These are phyloP conservation scores for Microsporum audouinii DNA, from an alignment of 2,329 filamentous ascomycete genomes.

Conservation along the genomic window DNA sequence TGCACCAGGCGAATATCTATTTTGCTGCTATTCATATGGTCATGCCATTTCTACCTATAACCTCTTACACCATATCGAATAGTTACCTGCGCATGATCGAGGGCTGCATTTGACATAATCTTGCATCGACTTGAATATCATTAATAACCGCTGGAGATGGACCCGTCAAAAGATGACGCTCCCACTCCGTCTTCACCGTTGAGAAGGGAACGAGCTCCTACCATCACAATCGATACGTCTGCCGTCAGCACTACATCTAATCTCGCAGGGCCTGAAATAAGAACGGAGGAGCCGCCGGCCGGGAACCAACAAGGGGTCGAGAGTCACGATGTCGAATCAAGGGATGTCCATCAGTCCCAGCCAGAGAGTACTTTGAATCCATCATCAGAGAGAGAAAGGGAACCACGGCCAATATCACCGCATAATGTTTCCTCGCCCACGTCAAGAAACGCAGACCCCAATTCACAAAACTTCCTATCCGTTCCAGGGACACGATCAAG, in stretches of 20 bases:
- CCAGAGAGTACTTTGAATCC: neutral
- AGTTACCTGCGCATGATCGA: neutral
- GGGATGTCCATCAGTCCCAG: neutral
- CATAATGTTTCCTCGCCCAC: constrained; percentile 57
- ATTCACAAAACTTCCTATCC: constrained; percentile 46
- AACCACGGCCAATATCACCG: constrained; percentile 48
- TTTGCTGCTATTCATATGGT: neutral
- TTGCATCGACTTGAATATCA: neutral
- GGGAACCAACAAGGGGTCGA: neutral
- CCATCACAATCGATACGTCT: constrained; percentile 48
- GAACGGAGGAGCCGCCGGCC: neutral
- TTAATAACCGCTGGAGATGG: neutral
- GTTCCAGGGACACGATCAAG: constrained; percentile 53
- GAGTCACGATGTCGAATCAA: neutral
- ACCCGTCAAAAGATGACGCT: constrained; percentile 15
- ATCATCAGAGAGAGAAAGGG: constrained; percentile 33
- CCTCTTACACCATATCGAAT: neutral
- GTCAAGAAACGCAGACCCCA: constrained; percentile 40
- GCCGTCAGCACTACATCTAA: constrained; percentile 32
- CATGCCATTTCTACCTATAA: neutral
- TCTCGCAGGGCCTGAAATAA: neutral
- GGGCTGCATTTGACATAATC: constrained; percentile 2
- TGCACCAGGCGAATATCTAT: neutral
- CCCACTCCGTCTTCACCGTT: constrained; percentile 23
- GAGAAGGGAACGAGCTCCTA: constrained; percentile 38